Evolutionary conservation across 129 eudicot species (phyloP).

Genomic region (Flaveria robusta): DNA sequence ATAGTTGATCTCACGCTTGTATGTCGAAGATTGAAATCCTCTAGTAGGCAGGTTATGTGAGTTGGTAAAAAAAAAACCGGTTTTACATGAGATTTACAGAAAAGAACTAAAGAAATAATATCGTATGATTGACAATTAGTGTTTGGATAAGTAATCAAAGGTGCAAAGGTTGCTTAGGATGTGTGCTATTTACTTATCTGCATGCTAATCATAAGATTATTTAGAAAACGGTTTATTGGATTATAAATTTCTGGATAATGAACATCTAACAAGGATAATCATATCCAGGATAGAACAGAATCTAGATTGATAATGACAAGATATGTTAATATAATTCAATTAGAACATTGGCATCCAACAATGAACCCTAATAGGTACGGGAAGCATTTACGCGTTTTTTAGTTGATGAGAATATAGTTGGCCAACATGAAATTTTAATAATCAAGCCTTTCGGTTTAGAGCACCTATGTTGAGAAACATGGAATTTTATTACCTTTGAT

Average conservation of each 20-base stretch:
- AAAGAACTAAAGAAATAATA: not conserved
- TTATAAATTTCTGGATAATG: not conserved
- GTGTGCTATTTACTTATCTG: not conserved
- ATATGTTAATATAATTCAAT: not conserved
- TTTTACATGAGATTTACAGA: no score
- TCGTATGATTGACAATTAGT: not conserved
- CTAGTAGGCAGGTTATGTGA: no score
- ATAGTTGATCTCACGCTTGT: no score
- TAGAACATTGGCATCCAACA: not conserved
- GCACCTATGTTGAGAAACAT: not conserved
- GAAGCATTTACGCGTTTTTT: not conserved
- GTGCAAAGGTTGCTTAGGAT: not conserved
- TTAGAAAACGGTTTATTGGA: not conserved
- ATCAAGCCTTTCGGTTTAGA: not conserved
- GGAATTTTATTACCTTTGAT: no score
- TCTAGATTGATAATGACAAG: not conserved
- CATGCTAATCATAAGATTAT: not conserved
- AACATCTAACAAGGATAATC: not conserved
- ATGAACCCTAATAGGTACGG: not conserved
- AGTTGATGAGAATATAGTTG: not conserved
- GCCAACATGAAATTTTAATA: not conserved
- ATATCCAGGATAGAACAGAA: not conserved
- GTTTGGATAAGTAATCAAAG: slow-evolving; percentile 4
- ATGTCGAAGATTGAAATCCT: no score
- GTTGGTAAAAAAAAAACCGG: no score